Conservation (phyloP, 306 rosid species). For the Inga laurina region DNA sequence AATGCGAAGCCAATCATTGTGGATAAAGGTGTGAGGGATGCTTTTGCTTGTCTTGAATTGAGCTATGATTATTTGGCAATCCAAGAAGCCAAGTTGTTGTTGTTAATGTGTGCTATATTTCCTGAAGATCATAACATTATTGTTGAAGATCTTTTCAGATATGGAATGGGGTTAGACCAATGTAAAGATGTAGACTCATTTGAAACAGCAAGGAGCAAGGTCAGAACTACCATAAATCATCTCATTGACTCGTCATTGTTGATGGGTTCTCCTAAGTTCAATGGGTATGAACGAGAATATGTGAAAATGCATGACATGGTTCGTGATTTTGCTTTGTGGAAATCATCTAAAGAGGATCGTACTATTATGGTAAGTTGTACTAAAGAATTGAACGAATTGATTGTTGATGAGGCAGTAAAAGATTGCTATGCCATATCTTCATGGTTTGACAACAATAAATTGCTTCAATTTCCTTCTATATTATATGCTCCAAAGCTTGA, state of each 20-base stretch:
- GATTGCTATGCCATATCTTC: not conserved
- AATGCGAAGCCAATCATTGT: not conserved
- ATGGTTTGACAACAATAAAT: not conserved
- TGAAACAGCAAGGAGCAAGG: not conserved
- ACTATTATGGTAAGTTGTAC: not conserved
- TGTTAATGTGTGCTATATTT: not conserved
- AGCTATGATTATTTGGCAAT: not conserved
- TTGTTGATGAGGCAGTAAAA: too few species aligned
- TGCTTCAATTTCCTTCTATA: not conserved
- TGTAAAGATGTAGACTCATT: not conserved
- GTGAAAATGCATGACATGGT: not conserved
- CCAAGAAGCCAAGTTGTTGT: not conserved
- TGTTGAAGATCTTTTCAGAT: not conserved
- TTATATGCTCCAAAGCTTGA: conserved; percentile 3
- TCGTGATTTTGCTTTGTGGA: not conserved
- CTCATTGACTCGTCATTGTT: not conserved
- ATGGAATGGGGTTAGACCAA: not conserved
- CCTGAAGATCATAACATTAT: not conserved
- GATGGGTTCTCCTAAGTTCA: not conserved
- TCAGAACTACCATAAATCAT: not conserved
- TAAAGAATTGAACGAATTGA: not conserved
- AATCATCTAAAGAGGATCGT: not conserved
- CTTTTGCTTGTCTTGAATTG: not conserved
- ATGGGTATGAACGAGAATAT: fast-evolving
- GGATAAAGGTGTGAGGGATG: not conserved